phyloP scores from a whole-genome alignment of 176 grass and related monocot species.

The Sorghum bicolor region Sorghum_bicolor_NCBIv3 NC_012879.2:104001-104500 shows the following conservation, averaged over 20 bases:
- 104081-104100: constrained; percentile 33
- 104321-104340: constrained; percentile 73
- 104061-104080: constrained; percentile 8
- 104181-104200: constrained; percentile 43
- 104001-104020: constrained; percentile 76
- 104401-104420: constrained; percentile 67
- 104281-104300: constrained; percentile 89
- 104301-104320: constrained; percentile 76
- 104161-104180: constrained; percentile 22
- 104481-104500: constrained; percentile 3
- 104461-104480: constrained; percentile 27
- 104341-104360: constrained; percentile 68
- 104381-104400: constrained; percentile 78
- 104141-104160: constrained; percentile 60
- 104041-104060: background rate
- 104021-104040: constrained; percentile 66
- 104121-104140: constrained; percentile 78
- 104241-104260: constrained; percentile 66
- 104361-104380: constrained; percentile 77
- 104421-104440: constrained; percentile 64
- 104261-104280: constrained; percentile 67
- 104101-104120: constrained; percentile 72
- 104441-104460: constrained; percentile 6
- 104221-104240: constrained; percentile 58
- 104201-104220: constrained; percentile 38